These are phyloP conservation scores for Cercospora berteroae DNA, from an alignment of 2,329 filamentous ascomycete genomes.

Conservation along the genomic window DNA sequence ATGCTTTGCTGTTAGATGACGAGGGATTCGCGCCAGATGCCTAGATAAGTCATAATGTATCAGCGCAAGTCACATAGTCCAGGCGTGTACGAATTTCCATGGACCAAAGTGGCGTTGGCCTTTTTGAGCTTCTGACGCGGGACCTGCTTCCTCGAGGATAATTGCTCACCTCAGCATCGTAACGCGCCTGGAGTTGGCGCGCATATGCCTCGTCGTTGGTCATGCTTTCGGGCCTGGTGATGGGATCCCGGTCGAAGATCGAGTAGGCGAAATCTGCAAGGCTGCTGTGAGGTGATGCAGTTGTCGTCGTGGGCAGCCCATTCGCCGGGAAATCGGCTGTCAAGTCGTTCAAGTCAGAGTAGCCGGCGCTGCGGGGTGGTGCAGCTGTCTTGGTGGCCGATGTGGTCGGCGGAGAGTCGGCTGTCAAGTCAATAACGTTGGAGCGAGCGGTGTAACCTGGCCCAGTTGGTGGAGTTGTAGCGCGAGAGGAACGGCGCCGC, in stretches of 20 bases:
- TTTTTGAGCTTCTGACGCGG: neutral
- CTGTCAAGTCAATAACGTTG: slow-evolving; percentile 8
- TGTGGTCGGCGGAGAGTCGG: slow-evolving; percentile 3
- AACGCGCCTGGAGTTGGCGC: slow-evolving; percentile 8
- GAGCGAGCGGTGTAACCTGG: neutral
- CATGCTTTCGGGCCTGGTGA: neutral
- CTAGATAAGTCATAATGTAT: neutral
- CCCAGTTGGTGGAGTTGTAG: neutral
- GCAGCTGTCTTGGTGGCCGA: neutral
- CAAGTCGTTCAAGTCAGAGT: neutral
- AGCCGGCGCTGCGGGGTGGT: neutral
- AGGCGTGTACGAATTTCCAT: neutral
- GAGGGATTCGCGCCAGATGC: neutral
- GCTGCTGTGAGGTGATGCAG: neutral
- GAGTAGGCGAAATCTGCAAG: neutral
- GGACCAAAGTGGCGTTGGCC: neutral
- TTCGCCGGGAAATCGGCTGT: neutral
- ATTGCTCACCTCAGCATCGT: slow-evolving; percentile 1
- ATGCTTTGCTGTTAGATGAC: neutral
- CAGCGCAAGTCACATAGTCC: neutral
- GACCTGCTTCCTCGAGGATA: neutral
- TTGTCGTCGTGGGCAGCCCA: neutral
- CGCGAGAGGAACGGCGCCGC: slow-evolving; percentile 9
- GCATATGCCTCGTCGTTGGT: slow-evolving; percentile 15
- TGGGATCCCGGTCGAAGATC: neutral